A percentile compares a stretch with the other conserved stretches of the same genome.
Conservation (phyloP, 73 alveolate species). For the Paramecium octaurelia region DNA sequence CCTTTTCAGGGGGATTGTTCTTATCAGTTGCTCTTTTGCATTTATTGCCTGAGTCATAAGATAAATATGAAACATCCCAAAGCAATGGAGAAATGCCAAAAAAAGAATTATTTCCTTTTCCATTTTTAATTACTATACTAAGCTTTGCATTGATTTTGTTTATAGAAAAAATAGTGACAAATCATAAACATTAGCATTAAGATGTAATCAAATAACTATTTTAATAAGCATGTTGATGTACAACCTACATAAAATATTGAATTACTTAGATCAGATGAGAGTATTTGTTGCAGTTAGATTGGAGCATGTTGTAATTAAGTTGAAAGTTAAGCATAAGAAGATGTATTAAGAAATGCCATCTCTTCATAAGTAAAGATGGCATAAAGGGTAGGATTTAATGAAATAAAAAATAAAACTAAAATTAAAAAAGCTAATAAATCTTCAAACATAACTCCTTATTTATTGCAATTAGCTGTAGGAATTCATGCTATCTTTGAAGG, state of each 20-base stretch:
- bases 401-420: neutral
- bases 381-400: slow-evolving; percentile 14
- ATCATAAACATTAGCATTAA: neutral
- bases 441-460: slow-evolving; percentile 31
- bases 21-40: slow-evolving; percentile 55
- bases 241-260: neutral
- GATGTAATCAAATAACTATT: neutral
- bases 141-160: slow-evolving; percentile 26
- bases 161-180: slow-evolving; percentile 53
- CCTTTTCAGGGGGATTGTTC: slow-evolving; percentile 64
- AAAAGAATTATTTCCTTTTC: neutral
- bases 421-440: neutral
- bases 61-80: neutral
- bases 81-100: neutral
- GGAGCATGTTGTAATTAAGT: slow-evolving; percentile 39
- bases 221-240: neutral
- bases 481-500: slow-evolving; percentile 62
- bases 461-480: slow-evolving; percentile 50
- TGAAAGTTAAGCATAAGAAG: slow-evolving; percentile 5
- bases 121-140: neutral
- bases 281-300: neutral
- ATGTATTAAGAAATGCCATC: neutral
- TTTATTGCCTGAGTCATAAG: slow-evolving; percentile 52
- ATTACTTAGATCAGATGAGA: neutral
- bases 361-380: slow-evolving; percentile 7